Conservation (phyloP, 1,284 basidiomycete species). For the Bjerkandera adusta region DNA sequence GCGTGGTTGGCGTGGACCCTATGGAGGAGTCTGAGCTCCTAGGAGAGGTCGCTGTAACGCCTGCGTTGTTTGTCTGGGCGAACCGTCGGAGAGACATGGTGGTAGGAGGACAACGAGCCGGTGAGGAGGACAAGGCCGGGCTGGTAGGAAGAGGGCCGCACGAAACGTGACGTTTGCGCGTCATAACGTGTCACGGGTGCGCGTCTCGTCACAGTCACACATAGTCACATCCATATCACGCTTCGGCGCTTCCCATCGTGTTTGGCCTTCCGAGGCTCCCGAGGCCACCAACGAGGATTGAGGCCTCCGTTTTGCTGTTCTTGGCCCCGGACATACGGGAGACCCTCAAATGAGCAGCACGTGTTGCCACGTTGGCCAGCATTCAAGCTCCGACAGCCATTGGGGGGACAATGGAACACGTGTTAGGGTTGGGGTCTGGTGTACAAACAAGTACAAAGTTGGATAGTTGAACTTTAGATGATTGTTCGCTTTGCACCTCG, state of each 20-base stretch:
- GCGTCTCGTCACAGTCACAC: conserved; percentile 5
- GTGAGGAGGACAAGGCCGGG: background rate
- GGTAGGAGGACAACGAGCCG: background rate
- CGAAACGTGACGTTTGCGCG: background rate
- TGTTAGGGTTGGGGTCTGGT: conserved; percentile 18
- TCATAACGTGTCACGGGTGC: conserved; percentile 2
- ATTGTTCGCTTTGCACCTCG: conserved; percentile 8
- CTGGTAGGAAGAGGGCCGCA: background rate
- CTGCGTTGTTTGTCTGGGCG: conserved; percentile 32
- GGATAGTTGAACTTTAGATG: conserved; percentile 15
- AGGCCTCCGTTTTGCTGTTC: no score
- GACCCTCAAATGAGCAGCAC: no score
- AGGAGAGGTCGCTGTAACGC: conserved; percentile 22
- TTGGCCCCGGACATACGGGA: no score
- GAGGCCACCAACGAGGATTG: no score
- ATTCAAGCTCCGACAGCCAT: conserved; percentile 5
- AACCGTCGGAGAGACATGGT: conserved; percentile 26
- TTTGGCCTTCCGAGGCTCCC: no score
- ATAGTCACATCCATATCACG: no score
- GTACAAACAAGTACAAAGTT: conserved; percentile 18
- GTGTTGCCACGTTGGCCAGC: no score
- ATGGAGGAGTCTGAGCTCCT: conserved; percentile 19
- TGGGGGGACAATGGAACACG: conserved; percentile 11
- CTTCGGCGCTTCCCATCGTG: no score
- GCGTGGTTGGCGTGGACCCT: conserved; percentile 24